These are phyloP conservation scores for Rugonectria rugulosa DNA, from an alignment of 2,329 filamentous ascomycete species.

Conservation along the genomic window DNA sequence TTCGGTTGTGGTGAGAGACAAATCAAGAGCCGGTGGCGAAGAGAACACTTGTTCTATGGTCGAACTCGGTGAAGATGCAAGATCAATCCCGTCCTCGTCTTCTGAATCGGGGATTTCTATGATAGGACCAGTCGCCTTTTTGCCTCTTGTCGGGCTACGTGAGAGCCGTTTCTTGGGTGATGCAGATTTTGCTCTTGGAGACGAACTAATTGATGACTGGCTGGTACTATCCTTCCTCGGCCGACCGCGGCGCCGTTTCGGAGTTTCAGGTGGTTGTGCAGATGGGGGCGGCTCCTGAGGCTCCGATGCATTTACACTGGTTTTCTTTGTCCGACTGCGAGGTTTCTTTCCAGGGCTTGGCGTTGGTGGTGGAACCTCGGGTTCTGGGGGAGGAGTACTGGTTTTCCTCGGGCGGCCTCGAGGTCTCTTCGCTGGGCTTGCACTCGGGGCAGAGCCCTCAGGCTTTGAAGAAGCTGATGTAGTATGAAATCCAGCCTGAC, in stretches of 20 bases:
- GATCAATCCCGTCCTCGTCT: constrained; percentile 44
- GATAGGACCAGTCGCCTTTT: constrained; percentile 25
- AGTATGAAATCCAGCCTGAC: constrained; percentile 25
- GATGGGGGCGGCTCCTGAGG: constrained; percentile 46
- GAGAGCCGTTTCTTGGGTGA: constrained; percentile 19
- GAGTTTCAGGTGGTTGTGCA: constrained; percentile 42
- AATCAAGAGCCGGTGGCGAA: constrained; percentile 50
- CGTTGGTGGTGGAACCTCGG: constrained; percentile 41
- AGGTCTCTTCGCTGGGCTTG: constrained; percentile 31
- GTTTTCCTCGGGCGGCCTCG: constrained; percentile 46
- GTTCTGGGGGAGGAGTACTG: constrained; percentile 27
- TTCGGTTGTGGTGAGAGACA: constrained; percentile 54
- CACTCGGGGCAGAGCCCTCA: constrained; percentile 5
- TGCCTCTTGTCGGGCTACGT: constrained; percentile 27
- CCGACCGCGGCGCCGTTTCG: constrained; percentile 50
- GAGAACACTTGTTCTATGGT: constrained; percentile 52
- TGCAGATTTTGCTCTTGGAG: constrained; percentile 16
- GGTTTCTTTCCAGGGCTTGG: constrained; percentile 32
- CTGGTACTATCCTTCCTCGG: constrained; percentile 47
- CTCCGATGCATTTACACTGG: constrained; percentile 29
- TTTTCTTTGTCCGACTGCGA: constrained; percentile 47
- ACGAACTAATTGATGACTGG: constrained; percentile 8
- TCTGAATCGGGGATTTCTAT: constrained; percentile 64
- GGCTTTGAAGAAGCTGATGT: constrained; percentile 27
- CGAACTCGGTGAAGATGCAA: constrained; percentile 44